Conservation (phyloP, 768 basidiomycete genomes). For the Omphalotus guepiniiformis region DNA sequence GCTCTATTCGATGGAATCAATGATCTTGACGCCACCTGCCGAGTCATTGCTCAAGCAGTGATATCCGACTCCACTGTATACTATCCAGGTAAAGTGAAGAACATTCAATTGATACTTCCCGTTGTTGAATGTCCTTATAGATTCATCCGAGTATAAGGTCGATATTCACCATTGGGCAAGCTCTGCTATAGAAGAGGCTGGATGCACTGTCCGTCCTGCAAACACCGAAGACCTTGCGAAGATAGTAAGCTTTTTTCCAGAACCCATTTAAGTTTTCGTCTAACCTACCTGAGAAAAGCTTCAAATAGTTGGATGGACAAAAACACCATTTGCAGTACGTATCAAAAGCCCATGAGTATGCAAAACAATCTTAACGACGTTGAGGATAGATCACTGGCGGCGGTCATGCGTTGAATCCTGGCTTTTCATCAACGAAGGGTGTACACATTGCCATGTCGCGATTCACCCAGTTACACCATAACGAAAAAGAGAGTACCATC, state of each 20-base stretch:
- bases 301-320: constrained; percentile 8
- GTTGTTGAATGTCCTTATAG: not conserved
- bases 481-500: constrained; percentile 15
- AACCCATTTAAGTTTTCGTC: not conserved
- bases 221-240: not conserved
- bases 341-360: not conserved
- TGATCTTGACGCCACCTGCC: not conserved
- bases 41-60: not conserved
- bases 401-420: constrained; percentile 29
- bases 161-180: not conserved
- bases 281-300: constrained; percentile 7
- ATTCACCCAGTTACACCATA: constrained; percentile 22
- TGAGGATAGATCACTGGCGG: constrained; percentile 35
- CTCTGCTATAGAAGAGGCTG: not conserved
- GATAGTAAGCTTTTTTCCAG: not conserved
- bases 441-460: constrained; percentile 32
- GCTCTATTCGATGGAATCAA: not conserved
- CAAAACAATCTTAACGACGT: not conserved
- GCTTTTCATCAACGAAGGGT: constrained; percentile 36
- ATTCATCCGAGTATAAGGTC: not conserved
- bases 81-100: not conserved
- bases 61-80: not conserved
- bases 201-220: not conserved
- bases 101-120: not conserved
- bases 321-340: constrained; percentile 12